Percentiles rank a stretch among this genome's conserved stretches.
These are phyloP conservation scores for Trametes cingulata DNA, from an alignment of 768 basidiomycete species.

Conservation along the genomic window DNA sequence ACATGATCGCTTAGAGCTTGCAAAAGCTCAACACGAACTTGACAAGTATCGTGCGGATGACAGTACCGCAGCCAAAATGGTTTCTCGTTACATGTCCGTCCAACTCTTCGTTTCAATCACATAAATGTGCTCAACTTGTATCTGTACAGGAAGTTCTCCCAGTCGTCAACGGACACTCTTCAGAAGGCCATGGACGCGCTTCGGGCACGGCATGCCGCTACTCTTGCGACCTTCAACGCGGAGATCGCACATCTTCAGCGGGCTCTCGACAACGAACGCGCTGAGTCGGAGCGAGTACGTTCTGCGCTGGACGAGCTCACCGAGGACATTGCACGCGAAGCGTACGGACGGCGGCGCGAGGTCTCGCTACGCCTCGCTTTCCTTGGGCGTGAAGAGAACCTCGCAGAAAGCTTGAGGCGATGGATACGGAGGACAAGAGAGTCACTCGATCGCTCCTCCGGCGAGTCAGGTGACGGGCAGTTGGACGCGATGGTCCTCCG, in stretches of 20 bases:
- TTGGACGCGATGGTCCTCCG: slow-evolving; percentile 19
- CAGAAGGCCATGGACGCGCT: slow-evolving; percentile 60
- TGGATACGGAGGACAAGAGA: slow-evolving; percentile 59
- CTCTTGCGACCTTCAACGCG: slow-evolving; percentile 53
- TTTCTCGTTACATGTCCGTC: slow-evolving; percentile 76
- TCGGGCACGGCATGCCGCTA: slow-evolving; percentile 62
- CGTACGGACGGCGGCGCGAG: slow-evolving; percentile 72
- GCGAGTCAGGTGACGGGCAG: slow-evolving; percentile 9
- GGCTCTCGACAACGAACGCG: slow-evolving; percentile 45
- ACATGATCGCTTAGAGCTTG: slow-evolving; percentile 47
- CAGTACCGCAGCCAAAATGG: slow-evolving; percentile 77
- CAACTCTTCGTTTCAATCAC: background rate
- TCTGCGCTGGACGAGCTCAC: slow-evolving; percentile 67
- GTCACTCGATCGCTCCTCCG: slow-evolving; percentile 27
- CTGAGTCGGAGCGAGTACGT: slow-evolving; percentile 51
- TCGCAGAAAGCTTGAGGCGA: slow-evolving; percentile 53
- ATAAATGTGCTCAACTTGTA: background rate
- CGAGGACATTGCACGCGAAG: slow-evolving; percentile 68
- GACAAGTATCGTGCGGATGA: slow-evolving; percentile 64
- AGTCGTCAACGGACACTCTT: slow-evolving; percentile 66
- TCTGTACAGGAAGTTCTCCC: slow-evolving; percentile 73
- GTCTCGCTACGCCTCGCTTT: slow-evolving; percentile 63
- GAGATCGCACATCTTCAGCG: slow-evolving; percentile 48
- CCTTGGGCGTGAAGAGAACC: slow-evolving; percentile 62
- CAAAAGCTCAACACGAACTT: slow-evolving; percentile 49